Evolutionary conservation across 2,329 filamentous ascomycete species (phyloP).

Genomic region (Pseudovirgaria hyperparasitica): DNA sequence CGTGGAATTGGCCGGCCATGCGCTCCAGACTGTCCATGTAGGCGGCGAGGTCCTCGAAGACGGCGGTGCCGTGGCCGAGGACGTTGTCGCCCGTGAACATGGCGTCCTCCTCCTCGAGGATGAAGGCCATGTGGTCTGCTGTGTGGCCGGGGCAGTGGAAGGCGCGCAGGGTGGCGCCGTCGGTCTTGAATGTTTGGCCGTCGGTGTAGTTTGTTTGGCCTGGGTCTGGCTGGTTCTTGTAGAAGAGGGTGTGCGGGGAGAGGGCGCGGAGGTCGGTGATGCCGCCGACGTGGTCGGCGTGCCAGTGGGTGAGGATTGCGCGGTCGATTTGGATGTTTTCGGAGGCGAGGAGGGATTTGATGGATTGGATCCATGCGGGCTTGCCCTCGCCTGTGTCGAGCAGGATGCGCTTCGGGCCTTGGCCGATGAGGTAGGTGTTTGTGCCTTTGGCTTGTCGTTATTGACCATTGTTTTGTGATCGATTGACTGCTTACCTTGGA

Average conservation of each 20-base stretch:
- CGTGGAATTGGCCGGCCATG: conserved; percentile 54
- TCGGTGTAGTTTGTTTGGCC: conserved; percentile 43
- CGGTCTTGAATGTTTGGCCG: conserved; percentile 41
- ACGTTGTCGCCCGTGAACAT: conserved; percentile 88
- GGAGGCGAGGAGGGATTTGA: conserved; percentile 51
- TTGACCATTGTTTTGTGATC: background rate
- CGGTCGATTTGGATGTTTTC: conserved; percentile 58
- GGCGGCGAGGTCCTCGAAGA: conserved; percentile 62
- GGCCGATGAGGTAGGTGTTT: conserved; percentile 88
- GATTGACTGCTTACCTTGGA: conserved; percentile 38
- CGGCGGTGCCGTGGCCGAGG: conserved; percentile 72
- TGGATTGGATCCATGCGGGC: conserved; percentile 55
- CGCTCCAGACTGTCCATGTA: conserved; percentile 58
- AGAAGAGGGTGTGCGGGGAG: conserved; percentile 50
- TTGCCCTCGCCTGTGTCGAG: conserved; percentile 84
- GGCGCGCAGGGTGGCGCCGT: conserved; percentile 55
- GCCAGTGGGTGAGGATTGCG: conserved; percentile 82
- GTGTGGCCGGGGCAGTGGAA: conserved; percentile 65
- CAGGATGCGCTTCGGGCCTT: conserved; percentile 58
- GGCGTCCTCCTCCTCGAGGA: conserved; percentile 64
- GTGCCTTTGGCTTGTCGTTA: conserved; percentile 50
- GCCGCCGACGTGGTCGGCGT: conserved; percentile 73
- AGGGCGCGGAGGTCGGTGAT: conserved; percentile 53
- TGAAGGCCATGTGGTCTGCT: conserved; percentile 66
- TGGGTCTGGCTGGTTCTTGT: conserved; percentile 48